These are phyloP conservation scores for Anthracocystis panici-leucophaei DNA, from an alignment of 1,284 basidiomycete species.

Conservation along the genomic window DNA sequence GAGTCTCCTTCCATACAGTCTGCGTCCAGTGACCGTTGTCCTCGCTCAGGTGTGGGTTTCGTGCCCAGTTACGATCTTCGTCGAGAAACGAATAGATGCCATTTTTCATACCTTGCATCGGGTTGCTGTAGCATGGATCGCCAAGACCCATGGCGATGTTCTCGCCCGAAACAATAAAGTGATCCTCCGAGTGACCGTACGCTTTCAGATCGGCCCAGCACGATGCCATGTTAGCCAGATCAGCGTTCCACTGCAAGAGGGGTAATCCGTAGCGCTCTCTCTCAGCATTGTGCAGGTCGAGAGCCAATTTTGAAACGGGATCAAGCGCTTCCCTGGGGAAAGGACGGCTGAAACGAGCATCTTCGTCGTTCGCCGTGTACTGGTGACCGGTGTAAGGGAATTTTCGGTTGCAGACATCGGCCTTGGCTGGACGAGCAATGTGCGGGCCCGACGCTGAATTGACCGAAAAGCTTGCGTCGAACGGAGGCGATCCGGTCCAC, in stretches of 20 bases:
- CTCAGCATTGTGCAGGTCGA: conserved; percentile 48
- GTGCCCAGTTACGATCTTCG: conserved; percentile 46
- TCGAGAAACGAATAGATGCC: conserved; percentile 48
- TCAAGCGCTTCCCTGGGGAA: conserved; percentile 27
- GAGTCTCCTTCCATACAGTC: conserved; percentile 42
- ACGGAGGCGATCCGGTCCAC: conserved; percentile 24
- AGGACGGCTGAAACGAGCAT: conserved; percentile 22
- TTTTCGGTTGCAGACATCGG: conserved; percentile 34
- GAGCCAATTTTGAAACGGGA: conserved; percentile 22
- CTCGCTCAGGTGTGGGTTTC: conserved; percentile 13
- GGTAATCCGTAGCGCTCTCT: conserved; percentile 29
- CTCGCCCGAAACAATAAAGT: conserved; percentile 45
- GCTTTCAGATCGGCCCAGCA: conserved; percentile 55
- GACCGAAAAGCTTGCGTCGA: neutral
- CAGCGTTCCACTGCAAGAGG: conserved; percentile 40
- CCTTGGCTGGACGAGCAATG: conserved; percentile 33
- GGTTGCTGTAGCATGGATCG: conserved; percentile 41
- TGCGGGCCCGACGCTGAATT: conserved; percentile 11
- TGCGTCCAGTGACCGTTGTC: conserved; percentile 41
- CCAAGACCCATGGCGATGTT: conserved; percentile 48
- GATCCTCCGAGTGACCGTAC: conserved; percentile 50
- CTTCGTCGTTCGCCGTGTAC: conserved; percentile 20
- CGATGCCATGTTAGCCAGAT: conserved; percentile 52
- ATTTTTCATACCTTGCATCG: conserved; percentile 38
- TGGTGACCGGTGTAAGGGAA: conserved; percentile 32